A percentile compares a stretch with the other conserved stretches of the same genome.
Evolutionary conservation across 805 yeast species (phyloP).

Genomic region (Cyberlindnera maritima): DNA sequence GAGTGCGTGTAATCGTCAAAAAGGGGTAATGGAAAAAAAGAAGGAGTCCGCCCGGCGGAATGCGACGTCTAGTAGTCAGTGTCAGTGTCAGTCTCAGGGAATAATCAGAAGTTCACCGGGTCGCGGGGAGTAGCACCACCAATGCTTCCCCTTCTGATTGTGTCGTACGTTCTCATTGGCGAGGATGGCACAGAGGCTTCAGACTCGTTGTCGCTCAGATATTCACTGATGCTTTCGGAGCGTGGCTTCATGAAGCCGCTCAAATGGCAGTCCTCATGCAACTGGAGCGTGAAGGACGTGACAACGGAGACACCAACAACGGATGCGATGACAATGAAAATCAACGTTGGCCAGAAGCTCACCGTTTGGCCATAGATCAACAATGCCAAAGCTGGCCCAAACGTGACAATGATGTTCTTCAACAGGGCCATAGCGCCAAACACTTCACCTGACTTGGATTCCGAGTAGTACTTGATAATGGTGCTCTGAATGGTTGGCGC

Average conservation of each 20-base stretch:
- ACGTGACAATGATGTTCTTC: slow-evolving; percentile 46
- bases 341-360: slow-evolving; percentile 35
- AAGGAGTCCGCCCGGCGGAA: background rate
- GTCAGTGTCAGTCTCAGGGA: too few relatives aligned
- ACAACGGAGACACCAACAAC: slow-evolving; percentile 3
- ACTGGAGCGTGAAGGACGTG: slow-evolving; percentile 1
- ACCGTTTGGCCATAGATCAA: slow-evolving; percentile 46
- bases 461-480: slow-evolving; percentile 58
- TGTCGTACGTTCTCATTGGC: slow-evolving; percentile 13
- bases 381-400: slow-evolving; percentile 48
- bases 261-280: slow-evolving; percentile 16
- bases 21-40: background rate
- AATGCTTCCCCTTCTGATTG: slow-evolving; percentile 13
- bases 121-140: slow-evolving; percentile 9
- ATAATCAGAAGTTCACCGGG: slow-evolving; percentile 6
- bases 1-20: too few relatives aligned
- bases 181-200: slow-evolving; percentile 5
- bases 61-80: too few relatives aligned
- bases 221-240: slow-evolving; percentile 1
- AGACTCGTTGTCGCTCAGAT: slow-evolving; percentile 3
- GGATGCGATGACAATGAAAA: slow-evolving; percentile 27
- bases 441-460: slow-evolving; percentile 61
- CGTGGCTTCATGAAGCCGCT: slow-evolving; percentile 7
- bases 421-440: slow-evolving; percentile 68
- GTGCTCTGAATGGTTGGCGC: slow-evolving; percentile 60